phyloP scores from a whole-genome alignment of 106 monocot genomes.

The Dendrobium catenatum region DNA sequence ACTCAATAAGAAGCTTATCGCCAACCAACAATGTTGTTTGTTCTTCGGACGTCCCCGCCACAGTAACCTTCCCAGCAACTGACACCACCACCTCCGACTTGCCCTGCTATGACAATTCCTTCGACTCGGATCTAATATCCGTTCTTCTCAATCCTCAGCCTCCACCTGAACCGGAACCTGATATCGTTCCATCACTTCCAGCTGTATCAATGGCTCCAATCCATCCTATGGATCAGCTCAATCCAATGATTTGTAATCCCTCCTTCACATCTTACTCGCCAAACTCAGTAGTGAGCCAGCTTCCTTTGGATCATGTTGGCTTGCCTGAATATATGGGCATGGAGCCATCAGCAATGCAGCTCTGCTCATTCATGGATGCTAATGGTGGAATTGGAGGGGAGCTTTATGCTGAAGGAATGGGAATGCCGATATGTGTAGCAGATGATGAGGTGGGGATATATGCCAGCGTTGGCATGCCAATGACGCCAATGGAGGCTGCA shows the following conservation, averaged over 20 bases:
- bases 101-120: slow-evolving; percentile 23
- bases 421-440: background rate
- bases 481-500: background rate
- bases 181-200: background rate
- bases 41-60: no score
- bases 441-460: slow-evolving; percentile 1
- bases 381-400: background rate
- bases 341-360: background rate
- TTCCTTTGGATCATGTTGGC: background rate
- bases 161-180: slow-evolving; percentile 7
- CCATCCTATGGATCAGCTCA: background rate
- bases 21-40: background rate
- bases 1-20: slow-evolving; percentile 19
- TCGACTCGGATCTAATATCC: slow-evolving; percentile 20
- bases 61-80: slow-evolving; percentile 1
- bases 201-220: background rate
- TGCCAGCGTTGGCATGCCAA: background rate
- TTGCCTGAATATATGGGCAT: background rate
- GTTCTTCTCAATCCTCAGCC: slow-evolving; percentile 28
- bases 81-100: slow-evolving; percentile 1
- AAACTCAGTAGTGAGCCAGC: slow-evolving; percentile 7
- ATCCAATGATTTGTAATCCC: background rate
- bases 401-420: slow-evolving; percentile 3
- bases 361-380: slow-evolving; percentile 23
- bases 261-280: background rate